Base-by-base conservation (phyloP, 2,329 filamentous ascomycete genomes). In the Talaromyces sp. region DNA sequence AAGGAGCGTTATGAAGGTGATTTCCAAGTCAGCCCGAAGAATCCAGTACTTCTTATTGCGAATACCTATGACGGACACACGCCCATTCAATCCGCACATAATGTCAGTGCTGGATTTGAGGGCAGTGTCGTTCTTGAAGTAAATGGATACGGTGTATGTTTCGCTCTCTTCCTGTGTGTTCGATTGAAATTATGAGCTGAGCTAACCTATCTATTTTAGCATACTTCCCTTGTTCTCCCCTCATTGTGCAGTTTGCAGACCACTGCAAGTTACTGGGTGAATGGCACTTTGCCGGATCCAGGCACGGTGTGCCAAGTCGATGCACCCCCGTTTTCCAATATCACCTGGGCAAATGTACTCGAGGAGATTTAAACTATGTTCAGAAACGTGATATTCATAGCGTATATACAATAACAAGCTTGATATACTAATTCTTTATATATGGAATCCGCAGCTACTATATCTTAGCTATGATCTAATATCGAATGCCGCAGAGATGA, bases 241-340 rank as follows among this genome's bases (percentile, higher is more conserved):
- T 79, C 76, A 2, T 62, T 66, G 6, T 81, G 79, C 67, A 73
- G 71, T 5, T 60, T 71, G 6, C 65, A 68, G 50, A 66, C 68
- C 3, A 70, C 75, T 3, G 64, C 66, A 24, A 69, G 67, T 8
- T 80, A 79, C 63, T 80, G 75, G 68, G 59, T 56, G 5, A 70
- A 78, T 45, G 77, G 77, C 3, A 75, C 70, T 2, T 63, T 81
- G 27, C 78, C 78, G 1, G 58, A 71, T 35, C 67, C 69, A 3
- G 73, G 72, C 6, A 76, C 71, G 8, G 66, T 74, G 5, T 80
- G 78, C 62, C 62, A 75, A 45, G 33, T 54, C 19, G 62, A 64
- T 27, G 45, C 22, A 16, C 27, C 22, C 1, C 56, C 35, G 2
- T 64, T 60, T 22, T 39, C 54, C 10, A 60, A 60, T 14, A 41